Evolutionary conservation across 306 rosid genomes (phyloP), one percentile per base, ranked within the genome.

Genomic region (Rosa persica): DNA sequence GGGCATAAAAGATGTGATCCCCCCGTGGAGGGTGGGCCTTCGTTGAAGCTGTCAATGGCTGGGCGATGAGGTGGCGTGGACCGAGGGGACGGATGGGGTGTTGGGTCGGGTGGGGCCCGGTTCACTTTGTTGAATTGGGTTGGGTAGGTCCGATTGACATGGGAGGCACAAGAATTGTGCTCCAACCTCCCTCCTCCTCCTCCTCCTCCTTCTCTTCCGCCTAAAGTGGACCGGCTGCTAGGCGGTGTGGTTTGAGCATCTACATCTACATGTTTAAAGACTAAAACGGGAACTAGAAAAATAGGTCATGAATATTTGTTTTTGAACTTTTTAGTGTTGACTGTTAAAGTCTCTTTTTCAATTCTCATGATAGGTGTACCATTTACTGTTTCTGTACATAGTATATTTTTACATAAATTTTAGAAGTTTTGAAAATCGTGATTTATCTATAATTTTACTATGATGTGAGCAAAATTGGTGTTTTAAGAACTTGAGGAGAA

Each of bases 1-100:
- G 22, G 12, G 9, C 38, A 9, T 15, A 36, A 47, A 23, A 72
- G 76, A 55, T 70, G 81, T 62, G 74, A 72, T 30, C 36, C 62
- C 78, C 69, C 47, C 79, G 83, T 75, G 81, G 73, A 46, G 76
- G 6, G 86, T 54, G 79, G 88, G 48, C 86, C 83, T 25, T 54
- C 27, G 9, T 70, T 30, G 79, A 62, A 78, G 85, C 76, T 81
- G 83, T 78, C 83, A 81, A 82, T 38, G 73, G 80, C 22, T 72
- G 81, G 74, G 64, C 15, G 13, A 47, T 38, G 78, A 66, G 62
- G 74, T 80, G 77, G 83, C 83, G 79, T 75, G 81, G 83, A 76
- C 69, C 62, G 43, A 72, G 83, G 61, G n/a, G 67, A 62, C 61
- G 25, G 86, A 78, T 74, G 57, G 48, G 74, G 74, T 19, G 74